Base-by-base conservation (phyloP, 306 rosid species). In the Sindora glabra region DNA sequence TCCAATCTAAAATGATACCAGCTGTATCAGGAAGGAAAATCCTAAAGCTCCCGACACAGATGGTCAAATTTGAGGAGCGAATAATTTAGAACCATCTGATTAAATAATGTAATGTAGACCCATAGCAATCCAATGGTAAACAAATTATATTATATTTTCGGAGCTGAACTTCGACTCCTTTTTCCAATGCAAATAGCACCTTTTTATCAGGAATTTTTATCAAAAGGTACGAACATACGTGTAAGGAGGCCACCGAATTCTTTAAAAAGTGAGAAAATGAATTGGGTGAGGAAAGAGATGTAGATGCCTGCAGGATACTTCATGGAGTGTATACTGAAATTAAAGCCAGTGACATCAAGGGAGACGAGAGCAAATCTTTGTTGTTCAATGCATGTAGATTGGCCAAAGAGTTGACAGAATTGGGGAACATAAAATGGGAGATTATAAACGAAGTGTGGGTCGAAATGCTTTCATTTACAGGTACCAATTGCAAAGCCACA, bases 301-400 rank as follows among this genome's bases (percentile, higher is more conserved):
- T 6, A 12, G 0, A 0, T 8, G 84, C 79, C 0, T 82, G 87
- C 62, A 0, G 0, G 0, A 26, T 11, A 4, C 62, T 75, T 4
- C 21, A 5, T 1, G 33, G 1, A 0, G 75, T 64, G 40, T 11
- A 10, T 16, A 60, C 64, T 0, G 62, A 33, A 0, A 23, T 29
- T 1, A 32, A 62, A 15, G 75, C 80, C 6, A 18, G 23, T n/a
- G 18, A 13, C 33, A 65, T 75, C 21, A 75, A 75, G 39, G 76
- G 76, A 41, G 72, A 72, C 22, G 59, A 59, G 49, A 69, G 76
- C 64, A 75, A 75, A 52, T 75, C 76, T 29, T 22, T 69, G 16
- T n/a, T 75, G 67, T 75, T 75, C 5, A 64, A 69, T 42, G 80
- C 50, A 2, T 42, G 59, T 19, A 58, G 26, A n/a, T 45, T 75